Percentiles rank a stretch among this genome's conserved stretches.
These are phyloP conservation scores for Calonectria pteridis DNA, from an alignment of 2,329 filamentous ascomycete genomes.

Conservation along the genomic window DNA sequence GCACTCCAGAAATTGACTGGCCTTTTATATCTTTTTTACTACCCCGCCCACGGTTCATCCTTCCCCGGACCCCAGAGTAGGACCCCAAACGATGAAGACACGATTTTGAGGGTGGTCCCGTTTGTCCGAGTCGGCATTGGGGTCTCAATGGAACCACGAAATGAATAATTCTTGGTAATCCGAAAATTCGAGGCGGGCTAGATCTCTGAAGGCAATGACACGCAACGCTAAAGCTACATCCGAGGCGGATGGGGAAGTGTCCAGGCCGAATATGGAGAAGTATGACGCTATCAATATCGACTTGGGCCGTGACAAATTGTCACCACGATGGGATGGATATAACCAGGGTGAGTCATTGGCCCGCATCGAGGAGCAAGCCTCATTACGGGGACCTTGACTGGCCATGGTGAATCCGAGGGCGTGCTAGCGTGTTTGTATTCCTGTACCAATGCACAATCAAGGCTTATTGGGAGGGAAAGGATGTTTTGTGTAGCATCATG, in stretches of 20 bases:
- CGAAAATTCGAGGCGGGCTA: neutral
- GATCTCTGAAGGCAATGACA: conserved; percentile 18
- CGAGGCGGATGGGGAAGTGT: conserved; percentile 22
- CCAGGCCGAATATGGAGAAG: conserved; percentile 27
- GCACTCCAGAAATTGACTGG: neutral
- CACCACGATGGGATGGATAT: conserved; percentile 34
- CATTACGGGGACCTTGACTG: conserved; percentile 5
- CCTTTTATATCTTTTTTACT: conserved; percentile 13
- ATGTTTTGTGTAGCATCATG: neutral
- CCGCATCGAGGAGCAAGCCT: conserved; percentile 26
- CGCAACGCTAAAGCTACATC: conserved; percentile 34
- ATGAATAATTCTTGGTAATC: neutral
- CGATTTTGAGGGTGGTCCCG: neutral
- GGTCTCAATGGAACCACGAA: neutral
- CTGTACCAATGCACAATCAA: neutral
- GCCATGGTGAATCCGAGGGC: conserved; percentile 1
- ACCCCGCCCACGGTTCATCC: neutral
- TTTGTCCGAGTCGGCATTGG: neutral
- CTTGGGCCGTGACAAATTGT: conserved; percentile 29
- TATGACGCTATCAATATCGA: conserved; percentile 29
- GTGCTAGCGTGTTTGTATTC: conserved; percentile 3
- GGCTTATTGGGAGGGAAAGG: neutral
- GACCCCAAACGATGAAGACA: neutral
- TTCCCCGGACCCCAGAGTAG: neutral
- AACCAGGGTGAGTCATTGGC: conserved; percentile 22